Conservation (phyloP, 148 eudicot genomes). For the Mesembryanthemum crystallinum region DNA sequence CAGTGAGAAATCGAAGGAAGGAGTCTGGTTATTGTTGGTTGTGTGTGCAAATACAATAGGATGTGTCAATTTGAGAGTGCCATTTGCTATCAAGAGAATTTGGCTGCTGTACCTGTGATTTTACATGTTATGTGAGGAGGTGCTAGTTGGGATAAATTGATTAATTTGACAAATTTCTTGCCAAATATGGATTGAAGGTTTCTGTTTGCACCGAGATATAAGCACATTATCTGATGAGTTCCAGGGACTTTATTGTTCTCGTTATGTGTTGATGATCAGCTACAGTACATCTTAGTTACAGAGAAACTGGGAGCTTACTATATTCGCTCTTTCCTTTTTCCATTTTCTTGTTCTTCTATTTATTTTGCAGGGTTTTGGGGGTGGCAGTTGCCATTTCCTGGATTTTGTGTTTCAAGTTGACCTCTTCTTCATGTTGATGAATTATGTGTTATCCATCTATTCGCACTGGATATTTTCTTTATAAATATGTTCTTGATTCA, state of each 20-base stretch:
- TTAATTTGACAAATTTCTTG: not conserved
- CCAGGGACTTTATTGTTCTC: not conserved
- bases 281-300: not conserved
- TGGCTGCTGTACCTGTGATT: not conserved
- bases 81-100: not conserved
- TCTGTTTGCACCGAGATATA: not conserved
- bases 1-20: slow-evolving; percentile 1
- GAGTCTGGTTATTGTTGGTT: not conserved
- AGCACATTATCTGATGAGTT: not conserved
- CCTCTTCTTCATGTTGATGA: not conserved
- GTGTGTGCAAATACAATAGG: not conserved
- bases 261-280: not conserved
- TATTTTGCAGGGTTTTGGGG: not conserved
- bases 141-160: not conserved
- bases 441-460: not conserved
- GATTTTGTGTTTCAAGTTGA: not conserved
- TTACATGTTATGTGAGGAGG: not conserved
- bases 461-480: not conserved
- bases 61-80: not conserved
- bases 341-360: not conserved
- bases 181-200: not conserved
- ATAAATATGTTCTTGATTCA: not conserved
- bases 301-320: not conserved
- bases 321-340: not conserved
- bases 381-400: not conserved